Base-by-base conservation (phyloP, 1,139 yeast species). In the Yamadazyma spencermartinsiae region DNA sequence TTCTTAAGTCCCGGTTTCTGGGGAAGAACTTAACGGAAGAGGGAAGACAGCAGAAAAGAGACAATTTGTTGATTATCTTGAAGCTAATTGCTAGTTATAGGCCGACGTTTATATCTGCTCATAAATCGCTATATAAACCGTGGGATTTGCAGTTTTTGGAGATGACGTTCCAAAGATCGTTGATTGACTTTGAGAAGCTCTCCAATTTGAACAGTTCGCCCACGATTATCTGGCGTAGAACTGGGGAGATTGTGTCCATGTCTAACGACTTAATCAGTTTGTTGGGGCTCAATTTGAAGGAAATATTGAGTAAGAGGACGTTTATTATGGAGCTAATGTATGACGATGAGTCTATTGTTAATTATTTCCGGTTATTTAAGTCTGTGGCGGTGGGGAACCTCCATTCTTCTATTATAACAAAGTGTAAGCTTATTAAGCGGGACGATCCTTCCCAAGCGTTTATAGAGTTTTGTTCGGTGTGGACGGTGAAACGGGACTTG, bases 401-500 rank as follows among this genome's bases (percentile, higher is more conserved):
- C 33, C 73, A 75, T 48, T 76, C 78, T 46, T 70, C 74, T 9
- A 72, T 74, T 40, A 55, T 71, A 35, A 76, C 82, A 2, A 72
- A 71, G 47, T 66, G 73, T 46, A 68, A 67, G 47, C 63, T 79
- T 45, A 65, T 63, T 33, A 61, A 70, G 41, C 58, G 36, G 35
- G 46, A 36, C 28, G 42, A 41, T 16, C 36, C 48, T 9, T 49
- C 45, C 8, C 60, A 55, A 10, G 63, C 55, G 11, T 73, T 55
- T 48, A 65, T 78, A 36, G 76, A 74, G 46, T 77, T 79, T 52
- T 74, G 80, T 48, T 70, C 79, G 25, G 81, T 77, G 21, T 79
- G 83, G 82, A 78, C 83, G 0, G 80, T 77, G 18, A 87, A 87
- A 52, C 69, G 96, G 48, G 97, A 90, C 61, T 80, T 86, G 37